These are phyloP conservation scores for Phialophora tarda DNA, from an alignment of 2,329 filamentous ascomycete species.

Conservation along the genomic window DNA sequence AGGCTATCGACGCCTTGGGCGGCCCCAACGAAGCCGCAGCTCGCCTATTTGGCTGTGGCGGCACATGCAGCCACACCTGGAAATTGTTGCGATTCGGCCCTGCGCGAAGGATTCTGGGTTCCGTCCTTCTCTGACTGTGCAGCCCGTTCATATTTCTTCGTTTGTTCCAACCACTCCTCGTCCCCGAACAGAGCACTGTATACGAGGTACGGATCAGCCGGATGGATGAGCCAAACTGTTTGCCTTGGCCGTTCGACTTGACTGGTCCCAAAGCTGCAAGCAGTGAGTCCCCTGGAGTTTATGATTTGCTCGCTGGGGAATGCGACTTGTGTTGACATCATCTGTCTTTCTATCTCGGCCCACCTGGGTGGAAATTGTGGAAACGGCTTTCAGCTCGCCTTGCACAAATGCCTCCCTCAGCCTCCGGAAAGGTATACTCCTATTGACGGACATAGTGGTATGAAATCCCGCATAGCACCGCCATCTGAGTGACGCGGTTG, in stretches of 20 bases:
- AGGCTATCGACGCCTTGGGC: not conserved
- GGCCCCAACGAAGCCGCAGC: not conserved
- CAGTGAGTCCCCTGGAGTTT: not conserved
- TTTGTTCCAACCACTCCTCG: not conserved
- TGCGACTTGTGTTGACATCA: slow-evolving; percentile 9
- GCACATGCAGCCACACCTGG: not conserved
- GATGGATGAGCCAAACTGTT: slow-evolving; percentile 6
- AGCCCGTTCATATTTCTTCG: not conserved
- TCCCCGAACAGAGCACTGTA: not conserved
- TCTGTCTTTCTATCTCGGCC: not conserved
- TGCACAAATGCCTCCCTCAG: not conserved
- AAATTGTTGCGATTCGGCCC: slow-evolving; percentile 1
- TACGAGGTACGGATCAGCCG: slow-evolving; percentile 15
- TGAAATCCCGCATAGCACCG: slow-evolving; percentile 11
- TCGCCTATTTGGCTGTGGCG: slow-evolving; percentile 6
- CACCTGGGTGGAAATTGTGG: slow-evolving; percentile 15
- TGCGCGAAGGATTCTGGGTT: not conserved
- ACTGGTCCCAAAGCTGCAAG: not conserved
- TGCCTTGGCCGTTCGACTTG: slow-evolving; percentile 1
- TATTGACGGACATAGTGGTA: slow-evolving; percentile 10
- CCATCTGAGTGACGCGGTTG: slow-evolving; percentile 8
- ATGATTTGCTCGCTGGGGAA: slow-evolving; percentile 6
- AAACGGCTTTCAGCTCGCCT: slow-evolving; percentile 17
- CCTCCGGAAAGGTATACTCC: slow-evolving; percentile 8
- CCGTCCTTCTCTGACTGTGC: not conserved